Percentiles rank a stretch among this genome's conserved stretches.
These are phyloP conservation scores for Myriosclerotinia curreyana DNA, from an alignment of 2,329 filamentous ascomycete species.

Conservation along the genomic window DNA sequence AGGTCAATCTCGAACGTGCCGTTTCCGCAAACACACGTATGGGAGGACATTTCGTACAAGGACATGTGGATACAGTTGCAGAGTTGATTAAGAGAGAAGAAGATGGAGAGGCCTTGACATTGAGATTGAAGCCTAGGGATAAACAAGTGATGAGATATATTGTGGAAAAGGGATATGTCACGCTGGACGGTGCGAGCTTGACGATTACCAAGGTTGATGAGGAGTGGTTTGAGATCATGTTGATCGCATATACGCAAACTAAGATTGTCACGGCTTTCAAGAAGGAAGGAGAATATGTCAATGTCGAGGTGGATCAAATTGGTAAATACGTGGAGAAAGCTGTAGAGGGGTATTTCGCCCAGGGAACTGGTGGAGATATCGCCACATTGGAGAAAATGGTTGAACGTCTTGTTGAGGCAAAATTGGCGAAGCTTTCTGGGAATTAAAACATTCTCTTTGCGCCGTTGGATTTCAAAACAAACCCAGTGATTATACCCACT, in stretches of 20 bases:
- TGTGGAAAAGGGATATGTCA: conserved; percentile 94
- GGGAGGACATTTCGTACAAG: conserved; percentile 98
- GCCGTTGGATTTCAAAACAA: neutral
- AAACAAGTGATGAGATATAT: conserved; percentile 75
- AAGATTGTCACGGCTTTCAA: conserved; percentile 60
- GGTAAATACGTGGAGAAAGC: conserved; percentile 89
- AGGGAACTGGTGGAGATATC: conserved; percentile 49
- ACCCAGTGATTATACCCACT: neutral
- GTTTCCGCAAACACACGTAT: conserved; percentile 89
- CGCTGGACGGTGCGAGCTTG: conserved; percentile 89
- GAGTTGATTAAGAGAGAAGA: conserved; percentile 67
- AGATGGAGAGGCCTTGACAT: conserved; percentile 87
- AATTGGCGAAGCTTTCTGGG: conserved; percentile 42
- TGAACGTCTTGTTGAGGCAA: conserved; percentile 70
- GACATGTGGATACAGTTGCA: conserved; percentile 90
- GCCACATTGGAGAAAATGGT: conserved; percentile 70
- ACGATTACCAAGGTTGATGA: conserved; percentile 83
- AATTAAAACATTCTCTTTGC: neutral
- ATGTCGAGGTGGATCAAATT: conserved; percentile 46
- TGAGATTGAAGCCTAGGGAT: conserved; percentile 74
- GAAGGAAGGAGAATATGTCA: conserved; percentile 40
- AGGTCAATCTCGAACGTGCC: conserved; percentile 90
- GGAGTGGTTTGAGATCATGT: conserved; percentile 93
- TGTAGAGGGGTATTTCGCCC: conserved; percentile 73
- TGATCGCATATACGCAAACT: conserved; percentile 95